These are phyloP conservation scores for Naganishia kalamii DNA, from an alignment of 768 basidiomycete species.

Conservation along the genomic window DNA sequence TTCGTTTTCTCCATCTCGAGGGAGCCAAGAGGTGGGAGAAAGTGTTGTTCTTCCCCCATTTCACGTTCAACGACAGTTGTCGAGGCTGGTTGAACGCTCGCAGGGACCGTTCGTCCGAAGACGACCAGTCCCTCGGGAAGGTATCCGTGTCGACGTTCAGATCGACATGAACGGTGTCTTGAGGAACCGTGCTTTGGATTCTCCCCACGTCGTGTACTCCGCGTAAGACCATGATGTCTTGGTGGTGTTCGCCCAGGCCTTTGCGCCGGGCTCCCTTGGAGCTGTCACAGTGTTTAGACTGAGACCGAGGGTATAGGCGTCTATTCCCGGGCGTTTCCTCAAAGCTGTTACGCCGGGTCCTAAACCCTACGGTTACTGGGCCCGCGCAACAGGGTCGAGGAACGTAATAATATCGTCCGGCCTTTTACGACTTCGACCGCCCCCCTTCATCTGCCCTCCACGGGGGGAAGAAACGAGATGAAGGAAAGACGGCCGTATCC, in stretches of 20 bases:
- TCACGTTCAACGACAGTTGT: conserved; percentile 1
- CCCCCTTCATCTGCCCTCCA: not conserved
- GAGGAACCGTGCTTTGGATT: not conserved
- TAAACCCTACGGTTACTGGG: conserved; percentile 5
- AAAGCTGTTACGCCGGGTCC: not conserved
- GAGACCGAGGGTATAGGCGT: conserved; percentile 6
- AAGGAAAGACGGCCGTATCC: not conserved
- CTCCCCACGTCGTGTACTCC: not conserved
- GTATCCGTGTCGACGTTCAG: not conserved
- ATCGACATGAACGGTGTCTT: too few species aligned
- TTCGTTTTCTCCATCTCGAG: not conserved
- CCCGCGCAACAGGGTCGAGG: not conserved
- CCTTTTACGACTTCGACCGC: conserved; percentile 12
- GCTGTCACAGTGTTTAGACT: not conserved
- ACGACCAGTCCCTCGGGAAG: not conserved
- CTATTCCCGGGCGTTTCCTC: conserved; percentile 4
- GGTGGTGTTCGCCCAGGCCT: conserved; percentile 5
- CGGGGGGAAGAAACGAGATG: not conserved
- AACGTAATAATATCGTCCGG: conserved; percentile 1
- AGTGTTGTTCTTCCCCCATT: conserved; percentile 11
- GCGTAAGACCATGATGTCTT: not conserved
- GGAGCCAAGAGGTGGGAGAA: not conserved
- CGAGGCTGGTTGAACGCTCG: not conserved
- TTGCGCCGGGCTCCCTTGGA: not conserved
- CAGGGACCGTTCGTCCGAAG: not conserved